Percentiles rank a stretch among this genome's conserved stretches.
phyloP scores from a whole-genome alignment of 345 rosid species.

The Noccaea bulbosa region DNA sequence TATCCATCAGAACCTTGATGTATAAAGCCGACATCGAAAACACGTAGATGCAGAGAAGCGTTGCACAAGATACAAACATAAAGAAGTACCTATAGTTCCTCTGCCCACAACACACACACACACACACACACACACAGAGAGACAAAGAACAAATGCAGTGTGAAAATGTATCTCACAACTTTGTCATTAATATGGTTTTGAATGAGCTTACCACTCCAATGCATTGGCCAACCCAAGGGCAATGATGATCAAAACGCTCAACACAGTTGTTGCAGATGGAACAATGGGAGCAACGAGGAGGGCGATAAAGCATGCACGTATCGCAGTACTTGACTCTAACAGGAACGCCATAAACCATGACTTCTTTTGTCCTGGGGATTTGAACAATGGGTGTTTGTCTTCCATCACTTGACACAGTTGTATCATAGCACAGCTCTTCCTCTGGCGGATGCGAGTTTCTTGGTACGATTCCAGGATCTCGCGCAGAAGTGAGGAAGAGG shows the following conservation, averaged over 20 bases:
- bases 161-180: neutral
- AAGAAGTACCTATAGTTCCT: constrained; percentile 97
- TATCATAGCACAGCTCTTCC: constrained; percentile 70
- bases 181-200: no score
- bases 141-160: neutral
- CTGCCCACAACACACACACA: constrained; percentile 55
- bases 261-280: constrained; percentile 55
- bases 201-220: constrained; percentile 79
- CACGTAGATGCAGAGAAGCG: constrained; percentile 90
- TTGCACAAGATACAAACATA: constrained; percentile 86
- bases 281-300: constrained; percentile 92
- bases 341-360: constrained; percentile 69
- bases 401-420: constrained; percentile 57
- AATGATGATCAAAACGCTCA: constrained; percentile 97
- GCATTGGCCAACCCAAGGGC: constrained; percentile 99
- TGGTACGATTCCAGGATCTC: constrained; percentile 95
- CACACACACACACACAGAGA: no score
- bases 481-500: constrained; percentile 84
- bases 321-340: constrained; percentile 93
- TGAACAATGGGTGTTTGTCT: constrained; percentile 86
- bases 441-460: constrained; percentile 91
- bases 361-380: constrained; percentile 87
- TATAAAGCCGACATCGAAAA: constrained; percentile 82
- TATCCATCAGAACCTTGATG: constrained; percentile 83
- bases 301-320: constrained; percentile 96